A percentile compares a stretch with the other conserved stretches of the same genome.
Evolutionary conservation across 768 basidiomycete genomes (phyloP).

Genomic region (Podaxis mareebaensis): DNA sequence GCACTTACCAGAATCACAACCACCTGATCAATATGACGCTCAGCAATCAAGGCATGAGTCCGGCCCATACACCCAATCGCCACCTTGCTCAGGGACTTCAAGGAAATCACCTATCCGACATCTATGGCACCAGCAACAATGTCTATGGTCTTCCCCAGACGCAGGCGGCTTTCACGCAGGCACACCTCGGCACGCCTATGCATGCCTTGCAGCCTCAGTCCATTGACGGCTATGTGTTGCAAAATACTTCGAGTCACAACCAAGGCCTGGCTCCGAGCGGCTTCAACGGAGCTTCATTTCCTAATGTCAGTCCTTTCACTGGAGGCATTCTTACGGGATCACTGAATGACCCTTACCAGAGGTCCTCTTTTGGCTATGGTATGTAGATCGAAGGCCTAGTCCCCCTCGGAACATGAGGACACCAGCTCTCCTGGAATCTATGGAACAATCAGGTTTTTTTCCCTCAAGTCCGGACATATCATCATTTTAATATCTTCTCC

Average conservation of each 20-base stretch:
- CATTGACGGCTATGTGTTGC: constrained; percentile 82
- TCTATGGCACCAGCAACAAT: constrained; percentile 62
- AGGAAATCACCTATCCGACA: constrained; percentile 56
- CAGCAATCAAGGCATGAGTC: constrained; percentile 54
- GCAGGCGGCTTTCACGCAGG: constrained; percentile 59
- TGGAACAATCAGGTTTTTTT: constrained; percentile 23
- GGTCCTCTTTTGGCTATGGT: constrained; percentile 72
- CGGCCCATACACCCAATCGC: constrained; percentile 45
- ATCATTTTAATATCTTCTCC: constrained; percentile 41
- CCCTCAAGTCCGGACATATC: constrained; percentile 33
- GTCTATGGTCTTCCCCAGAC: constrained; percentile 59
- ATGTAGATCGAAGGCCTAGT: constrained; percentile 54
- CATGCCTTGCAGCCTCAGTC: constrained; percentile 67
- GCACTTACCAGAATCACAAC: constrained; percentile 60
- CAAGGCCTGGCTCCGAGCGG: constrained; percentile 60
- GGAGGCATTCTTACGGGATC: constrained; percentile 54
- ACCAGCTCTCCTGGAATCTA: constrained; percentile 21
- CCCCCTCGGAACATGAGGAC: constrained; percentile 26
- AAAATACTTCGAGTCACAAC: constrained; percentile 69
- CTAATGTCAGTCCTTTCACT: constrained; percentile 49
- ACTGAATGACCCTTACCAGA: constrained; percentile 76
- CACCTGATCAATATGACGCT: constrained; percentile 58
- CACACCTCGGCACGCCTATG: constrained; percentile 54
- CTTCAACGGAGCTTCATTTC: constrained; percentile 59
- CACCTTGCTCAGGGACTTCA: constrained; percentile 58